These are phyloP conservation scores for Malania oleifera DNA, from an alignment of 164 flowering plant genomes.

Conservation along the genomic window DNA sequence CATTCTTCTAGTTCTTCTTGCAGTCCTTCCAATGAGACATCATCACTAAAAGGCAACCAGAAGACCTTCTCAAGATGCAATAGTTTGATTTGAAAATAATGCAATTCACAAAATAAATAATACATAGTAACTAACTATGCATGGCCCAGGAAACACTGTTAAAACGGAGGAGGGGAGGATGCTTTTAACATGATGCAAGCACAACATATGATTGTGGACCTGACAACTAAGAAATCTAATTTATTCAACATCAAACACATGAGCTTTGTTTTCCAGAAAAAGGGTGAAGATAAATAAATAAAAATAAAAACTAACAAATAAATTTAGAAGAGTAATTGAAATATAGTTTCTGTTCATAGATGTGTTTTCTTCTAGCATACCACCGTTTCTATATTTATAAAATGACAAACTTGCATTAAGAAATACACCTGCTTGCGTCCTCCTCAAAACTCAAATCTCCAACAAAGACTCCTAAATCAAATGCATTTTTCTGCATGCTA, in stretches of 20 bases:
- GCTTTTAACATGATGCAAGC: no score
- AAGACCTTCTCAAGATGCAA: neutral
- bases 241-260: no score
- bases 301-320: no score
- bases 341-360: neutral
- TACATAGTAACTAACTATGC: no score
- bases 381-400: neutral
- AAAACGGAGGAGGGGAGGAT: no score
- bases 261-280: no score
- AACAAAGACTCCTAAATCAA: slow-evolving; percentile 78
- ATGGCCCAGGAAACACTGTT: no score
- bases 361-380: neutral
- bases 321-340: no score
- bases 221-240: no score
- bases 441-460: slow-evolving; percentile 83
- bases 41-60: slow-evolving; percentile 48
- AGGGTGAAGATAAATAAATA: no score
- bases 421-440: slow-evolving; percentile 55
- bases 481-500: slow-evolving; percentile 34
- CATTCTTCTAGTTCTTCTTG: slow-evolving; percentile 90
- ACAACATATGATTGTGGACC: no score
- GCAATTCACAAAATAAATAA: neutral
- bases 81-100: neutral
- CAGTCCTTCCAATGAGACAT: slow-evolving; percentile 80
- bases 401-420: neutral